Evolutionary conservation across 1,284 basidiomycete genomes (phyloP).

Genomic region (Ustilago tritici): DNA sequence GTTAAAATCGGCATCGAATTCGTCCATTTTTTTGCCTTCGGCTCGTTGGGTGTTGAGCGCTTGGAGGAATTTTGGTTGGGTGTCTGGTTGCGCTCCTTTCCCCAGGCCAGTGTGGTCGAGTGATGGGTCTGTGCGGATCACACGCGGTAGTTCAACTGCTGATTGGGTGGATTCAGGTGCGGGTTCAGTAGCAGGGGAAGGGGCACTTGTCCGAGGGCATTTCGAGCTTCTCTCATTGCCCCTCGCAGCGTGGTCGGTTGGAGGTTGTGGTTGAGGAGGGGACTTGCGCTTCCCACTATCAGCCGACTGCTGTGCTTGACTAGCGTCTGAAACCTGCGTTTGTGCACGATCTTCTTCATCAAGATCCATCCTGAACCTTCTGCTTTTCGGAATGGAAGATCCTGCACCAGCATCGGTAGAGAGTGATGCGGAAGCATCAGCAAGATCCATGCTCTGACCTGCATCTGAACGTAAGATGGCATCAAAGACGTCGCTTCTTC

Average conservation of each 20-base stretch:
- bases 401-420: not conserved
- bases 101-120: conserved; percentile 15
- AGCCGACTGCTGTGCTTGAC: not conserved
- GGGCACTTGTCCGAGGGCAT: conserved; percentile 15
- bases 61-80: conserved; percentile 55
- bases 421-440: not conserved
- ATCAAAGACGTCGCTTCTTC: conserved; percentile 51
- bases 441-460: not conserved
- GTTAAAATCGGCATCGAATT: conserved; percentile 63
- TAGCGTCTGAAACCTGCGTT: conserved; percentile 6
- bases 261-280: conserved; percentile 8
- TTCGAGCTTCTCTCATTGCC: conserved; percentile 8
- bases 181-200: not conserved
- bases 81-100: conserved; percentile 38
- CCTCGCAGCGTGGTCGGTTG: not conserved
- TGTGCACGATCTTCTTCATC: conserved; percentile 46
- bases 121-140: conserved; percentile 21
- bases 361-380: conserved; percentile 49
- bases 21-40: conserved; percentile 50
- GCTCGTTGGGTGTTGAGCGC: conserved; percentile 54
- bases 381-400: conserved; percentile 24
- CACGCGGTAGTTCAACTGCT: conserved; percentile 8
- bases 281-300: conserved; percentile 26
- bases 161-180: not conserved
- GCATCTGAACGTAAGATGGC: conserved; percentile 18